phyloP scores from a whole-genome alignment of 2,329 filamentous ascomycete species.

The Simplicillium aogashimaense region DNA sequence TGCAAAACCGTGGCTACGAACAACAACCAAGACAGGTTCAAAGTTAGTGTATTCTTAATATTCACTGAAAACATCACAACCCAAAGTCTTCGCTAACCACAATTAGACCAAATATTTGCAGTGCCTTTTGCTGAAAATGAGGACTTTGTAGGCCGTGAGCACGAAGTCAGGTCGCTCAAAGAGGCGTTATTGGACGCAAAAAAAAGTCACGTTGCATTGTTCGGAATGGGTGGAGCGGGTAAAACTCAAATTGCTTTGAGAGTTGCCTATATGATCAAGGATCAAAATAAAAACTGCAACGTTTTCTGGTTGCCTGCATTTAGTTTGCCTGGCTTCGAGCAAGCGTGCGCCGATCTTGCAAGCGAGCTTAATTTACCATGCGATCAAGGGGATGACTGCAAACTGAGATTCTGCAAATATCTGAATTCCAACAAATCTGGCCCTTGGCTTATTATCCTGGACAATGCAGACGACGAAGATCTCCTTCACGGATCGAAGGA shows the following conservation, averaged over 20 bases:
- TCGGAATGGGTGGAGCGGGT: not conserved
- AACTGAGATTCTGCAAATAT: slow-evolving; percentile 43
- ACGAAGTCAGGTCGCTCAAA: not conserved
- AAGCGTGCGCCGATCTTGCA: slow-evolving; percentile 24
- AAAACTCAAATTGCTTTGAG: not conserved
- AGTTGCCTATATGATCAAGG: slow-evolving; percentile 22
- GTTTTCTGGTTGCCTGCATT: slow-evolving; percentile 33
- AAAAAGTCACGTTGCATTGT: not conserved
- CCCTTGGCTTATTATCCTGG: slow-evolving; percentile 28
- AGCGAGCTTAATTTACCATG: slow-evolving; percentile 22
- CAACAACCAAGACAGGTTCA: too few species aligned
- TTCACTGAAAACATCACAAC: too few species aligned
- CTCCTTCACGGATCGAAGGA: slow-evolving; percentile 11
- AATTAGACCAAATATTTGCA: not conserved
- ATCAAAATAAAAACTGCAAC: slow-evolving; percentile 21
- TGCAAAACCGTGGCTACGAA: too few species aligned
- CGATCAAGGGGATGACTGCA: slow-evolving; percentile 42
- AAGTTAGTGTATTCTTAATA: too few species aligned
- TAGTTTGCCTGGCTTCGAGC: slow-evolving; percentile 25
- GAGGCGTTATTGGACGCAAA: not conserved
- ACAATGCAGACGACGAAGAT: slow-evolving; percentile 29
- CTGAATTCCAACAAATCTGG: slow-evolving; percentile 16
- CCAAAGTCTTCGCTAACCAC: not conserved
- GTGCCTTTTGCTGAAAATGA: not conserved
- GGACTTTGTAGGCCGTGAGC: not conserved